These are phyloP conservation scores for Ilex aquifolium DNA, from an alignment of 257 asterid species.

Conservation along the genomic window DNA sequence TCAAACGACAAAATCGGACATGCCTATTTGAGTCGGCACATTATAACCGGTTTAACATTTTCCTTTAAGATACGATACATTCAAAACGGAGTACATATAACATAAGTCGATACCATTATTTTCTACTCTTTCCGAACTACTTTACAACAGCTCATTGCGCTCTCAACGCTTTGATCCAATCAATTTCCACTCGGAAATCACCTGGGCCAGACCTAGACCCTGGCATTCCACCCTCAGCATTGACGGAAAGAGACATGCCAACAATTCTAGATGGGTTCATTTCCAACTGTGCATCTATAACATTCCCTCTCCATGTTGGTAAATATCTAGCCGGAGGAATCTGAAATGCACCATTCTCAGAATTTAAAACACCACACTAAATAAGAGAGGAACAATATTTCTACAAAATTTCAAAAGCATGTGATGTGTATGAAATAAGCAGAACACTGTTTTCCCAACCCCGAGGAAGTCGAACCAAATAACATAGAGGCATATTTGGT, in stretches of 20 bases:
- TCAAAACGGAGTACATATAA: no score
- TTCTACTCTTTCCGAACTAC: neutral
- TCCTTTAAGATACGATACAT: no score
- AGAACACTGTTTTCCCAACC: no score
- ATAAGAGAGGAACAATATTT: no score
- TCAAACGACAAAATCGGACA: no score
- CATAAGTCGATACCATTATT: no score
- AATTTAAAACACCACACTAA: no score
- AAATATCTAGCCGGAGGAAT: constrained; percentile 79
- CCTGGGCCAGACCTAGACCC: constrained; percentile 78
- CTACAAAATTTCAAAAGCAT: neutral
- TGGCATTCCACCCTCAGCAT: constrained; percentile 78
- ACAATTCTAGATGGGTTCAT: constrained; percentile 88
- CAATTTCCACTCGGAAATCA: constrained; percentile 67
- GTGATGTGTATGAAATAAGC: neutral
- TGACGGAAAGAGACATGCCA: constrained; percentile 77
- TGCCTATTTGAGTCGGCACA: no score
- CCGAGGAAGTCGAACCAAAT: no score
- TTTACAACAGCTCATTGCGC: constrained; percentile 11
- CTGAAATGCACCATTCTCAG: constrained; percentile 26
- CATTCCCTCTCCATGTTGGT: constrained; percentile 95
- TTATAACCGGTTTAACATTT: no score
- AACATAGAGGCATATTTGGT: no score
- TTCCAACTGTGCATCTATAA: constrained; percentile 74
- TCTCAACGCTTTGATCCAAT: constrained; percentile 92